phyloP scores from a whole-genome alignment of 2,329 filamentous ascomycete species.

The Pseudogymnoascus sp. region DNA sequence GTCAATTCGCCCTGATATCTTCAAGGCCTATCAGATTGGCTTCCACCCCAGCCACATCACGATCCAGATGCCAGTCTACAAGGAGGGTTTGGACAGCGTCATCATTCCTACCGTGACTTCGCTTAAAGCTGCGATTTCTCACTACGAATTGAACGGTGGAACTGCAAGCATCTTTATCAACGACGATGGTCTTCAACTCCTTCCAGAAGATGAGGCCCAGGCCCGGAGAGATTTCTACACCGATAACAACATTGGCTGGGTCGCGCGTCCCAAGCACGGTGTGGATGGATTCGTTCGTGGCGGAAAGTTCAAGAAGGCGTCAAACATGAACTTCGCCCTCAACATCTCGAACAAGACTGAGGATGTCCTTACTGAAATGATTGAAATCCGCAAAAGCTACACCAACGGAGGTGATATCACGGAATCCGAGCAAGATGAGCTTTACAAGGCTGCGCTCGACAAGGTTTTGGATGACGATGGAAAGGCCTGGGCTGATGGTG shows the following conservation, averaged over 20 bases:
- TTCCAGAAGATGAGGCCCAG: constrained; percentile 42
- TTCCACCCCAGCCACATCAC: constrained; percentile 36
- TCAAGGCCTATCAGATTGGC: constrained; percentile 28
- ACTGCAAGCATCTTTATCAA: constrained; percentile 62
- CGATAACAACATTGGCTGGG: constrained; percentile 51
- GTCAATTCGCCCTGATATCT: constrained; percentile 34
- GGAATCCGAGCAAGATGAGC: constrained; percentile 37
- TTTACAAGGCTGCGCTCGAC: constrained; percentile 43
- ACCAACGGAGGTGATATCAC: constrained; percentile 19
- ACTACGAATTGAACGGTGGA: constrained; percentile 55
- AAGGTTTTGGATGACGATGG: constrained; percentile 45
- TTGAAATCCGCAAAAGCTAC: constrained; percentile 9
- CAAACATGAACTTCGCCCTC: constrained; percentile 68
- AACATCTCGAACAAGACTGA: constrained; percentile 56
- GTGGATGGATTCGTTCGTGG: constrained; percentile 43
- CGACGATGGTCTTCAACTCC: constrained; percentile 60
- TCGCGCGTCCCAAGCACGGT: constrained; percentile 41
- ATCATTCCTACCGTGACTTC: constrained; percentile 50
- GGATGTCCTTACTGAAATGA: constrained; percentile 39
- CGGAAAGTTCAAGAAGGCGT: constrained; percentile 67
- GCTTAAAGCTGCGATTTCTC: constrained; percentile 49
- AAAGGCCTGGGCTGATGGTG: constrained; percentile 51
- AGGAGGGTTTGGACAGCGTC: constrained; percentile 39
- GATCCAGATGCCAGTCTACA: constrained; percentile 42
- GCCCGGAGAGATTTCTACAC: constrained; percentile 48